A percentile compares a stretch with the other conserved stretches of the same genome.
These are phyloP conservation scores for Auriculariales sp. DNA, from an alignment of 768 basidiomycete genomes.

Conservation along the genomic window DNA sequence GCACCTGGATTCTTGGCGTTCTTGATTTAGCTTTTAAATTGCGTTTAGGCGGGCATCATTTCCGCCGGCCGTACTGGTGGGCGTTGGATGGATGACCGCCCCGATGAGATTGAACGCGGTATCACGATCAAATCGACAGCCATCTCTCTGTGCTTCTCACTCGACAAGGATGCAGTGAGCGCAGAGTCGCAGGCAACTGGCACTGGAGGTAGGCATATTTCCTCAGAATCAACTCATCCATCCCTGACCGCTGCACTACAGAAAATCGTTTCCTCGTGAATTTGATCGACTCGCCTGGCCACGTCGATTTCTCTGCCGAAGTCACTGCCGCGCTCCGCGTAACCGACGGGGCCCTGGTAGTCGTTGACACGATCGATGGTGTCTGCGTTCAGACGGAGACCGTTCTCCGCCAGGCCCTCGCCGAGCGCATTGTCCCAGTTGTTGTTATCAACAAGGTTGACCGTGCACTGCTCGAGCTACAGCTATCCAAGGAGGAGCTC, in stretches of 20 bases:
- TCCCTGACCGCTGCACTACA: conserved; percentile 6
- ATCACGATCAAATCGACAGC: conserved; percentile 43
- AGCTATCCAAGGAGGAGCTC: conserved; percentile 36
- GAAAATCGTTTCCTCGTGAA: conserved; percentile 38
- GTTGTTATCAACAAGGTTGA: conserved; percentile 42
- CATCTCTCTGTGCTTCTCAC: conserved; percentile 38
- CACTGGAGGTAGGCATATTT: conserved; percentile 19
- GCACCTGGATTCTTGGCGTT: no score
- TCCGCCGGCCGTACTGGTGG: conserved; percentile 31
- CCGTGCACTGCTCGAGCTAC: conserved; percentile 36
- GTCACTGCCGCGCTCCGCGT: conserved; percentile 40
- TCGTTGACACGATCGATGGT: conserved; percentile 38
- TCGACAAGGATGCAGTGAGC: conserved; percentile 28
- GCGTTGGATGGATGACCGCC: conserved; percentile 31
- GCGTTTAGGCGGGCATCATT: conserved; percentile 41
- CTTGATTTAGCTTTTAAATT: no score
- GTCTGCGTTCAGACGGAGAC: conserved; percentile 42
- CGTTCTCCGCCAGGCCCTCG: conserved; percentile 33
- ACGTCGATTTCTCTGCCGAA: conserved; percentile 42
- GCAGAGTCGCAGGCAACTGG: conserved; percentile 33
- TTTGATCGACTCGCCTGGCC: conserved; percentile 40
- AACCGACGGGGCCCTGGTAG: conserved; percentile 38
- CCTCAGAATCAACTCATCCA: not conserved
- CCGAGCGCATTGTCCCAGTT: conserved; percentile 39
- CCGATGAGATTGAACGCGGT: conserved; percentile 38